These are phyloP conservation scores for Kwoniella heveanensis DNA, from an alignment of 768 basidiomycete genomes.

Conservation along the genomic window DNA sequence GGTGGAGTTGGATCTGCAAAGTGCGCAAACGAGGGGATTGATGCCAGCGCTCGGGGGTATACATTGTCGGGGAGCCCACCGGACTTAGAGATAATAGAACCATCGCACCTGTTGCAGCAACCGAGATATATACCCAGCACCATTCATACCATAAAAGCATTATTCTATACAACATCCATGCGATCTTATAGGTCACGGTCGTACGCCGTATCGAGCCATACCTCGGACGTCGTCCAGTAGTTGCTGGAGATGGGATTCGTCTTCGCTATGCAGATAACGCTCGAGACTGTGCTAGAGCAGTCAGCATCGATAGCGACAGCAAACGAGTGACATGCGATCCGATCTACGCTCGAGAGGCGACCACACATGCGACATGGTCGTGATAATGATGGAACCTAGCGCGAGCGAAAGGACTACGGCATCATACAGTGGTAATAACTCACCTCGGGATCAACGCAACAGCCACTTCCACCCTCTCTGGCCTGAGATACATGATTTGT, in stretches of 20 bases:
- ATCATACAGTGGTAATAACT: too few relatives aligned
- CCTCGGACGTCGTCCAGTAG: conserved; percentile 39
- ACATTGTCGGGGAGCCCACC: too few relatives aligned
- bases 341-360: too few relatives aligned
- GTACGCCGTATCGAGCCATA: conserved; percentile 35
- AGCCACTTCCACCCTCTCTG: conserved; percentile 45
- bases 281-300: conserved; percentile 34
- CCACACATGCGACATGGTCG: too few relatives aligned
- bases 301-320: neutral
- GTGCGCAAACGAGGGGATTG: neutral
- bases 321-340: too few relatives aligned
- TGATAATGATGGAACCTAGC: too few relatives aligned
- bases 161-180: conserved; percentile 14
- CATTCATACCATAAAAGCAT: conserved; percentile 4
- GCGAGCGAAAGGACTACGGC: too few relatives aligned
- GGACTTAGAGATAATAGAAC: too few relatives aligned
- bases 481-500: conserved; percentile 50
- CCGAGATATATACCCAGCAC: conserved; percentile 15
- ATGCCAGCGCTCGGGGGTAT: too few relatives aligned
- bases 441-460: conserved; percentile 51
- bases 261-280: conserved; percentile 36
- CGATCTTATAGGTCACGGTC: conserved; percentile 6
- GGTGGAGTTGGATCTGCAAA: too few relatives aligned
- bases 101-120: too few relatives aligned
- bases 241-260: conserved; percentile 28